Evolutionary conservation across 345 rosid genomes (phyloP).

Genomic region (Camelina laxa): DNA sequence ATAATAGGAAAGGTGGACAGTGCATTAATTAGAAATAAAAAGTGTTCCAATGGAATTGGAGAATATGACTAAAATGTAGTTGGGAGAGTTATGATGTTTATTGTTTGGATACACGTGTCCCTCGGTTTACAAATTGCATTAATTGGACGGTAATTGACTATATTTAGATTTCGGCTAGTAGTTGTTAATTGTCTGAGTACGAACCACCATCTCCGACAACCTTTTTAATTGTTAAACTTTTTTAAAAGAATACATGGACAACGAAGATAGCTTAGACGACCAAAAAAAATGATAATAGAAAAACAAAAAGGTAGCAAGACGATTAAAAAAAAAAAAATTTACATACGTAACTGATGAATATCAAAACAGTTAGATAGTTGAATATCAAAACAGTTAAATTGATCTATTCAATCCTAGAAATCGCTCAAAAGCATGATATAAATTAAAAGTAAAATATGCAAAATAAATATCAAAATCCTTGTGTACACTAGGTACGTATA

Average conservation of each 20-base stretch:
- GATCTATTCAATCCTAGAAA: background rate
- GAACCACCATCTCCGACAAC: background rate
- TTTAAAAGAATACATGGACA: background rate
- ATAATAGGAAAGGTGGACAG: background rate
- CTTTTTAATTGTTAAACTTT: background rate
- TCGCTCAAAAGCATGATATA: background rate
- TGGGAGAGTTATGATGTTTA: conserved; percentile 24
- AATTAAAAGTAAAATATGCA: background rate
- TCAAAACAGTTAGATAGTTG: background rate
- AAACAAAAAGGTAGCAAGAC: too few relatives aligned
- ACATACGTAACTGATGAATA: background rate
- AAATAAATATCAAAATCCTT: background rate
- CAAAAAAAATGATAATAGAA: background rate
- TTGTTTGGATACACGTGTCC: conserved; percentile 29
- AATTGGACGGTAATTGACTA: background rate
- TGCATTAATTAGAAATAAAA: background rate
- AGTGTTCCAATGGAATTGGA: background rate
- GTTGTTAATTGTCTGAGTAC: background rate
- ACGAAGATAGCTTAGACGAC: background rate
- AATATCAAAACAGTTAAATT: too few relatives aligned
- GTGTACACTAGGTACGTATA: background rate
- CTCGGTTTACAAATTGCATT: conserved; percentile 23
- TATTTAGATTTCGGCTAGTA: background rate
- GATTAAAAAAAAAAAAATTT: background rate
- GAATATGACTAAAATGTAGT: background rate